Percentiles rank a stretch among this genome's conserved stretches.
These are phyloP conservation scores for Bruguiera gymnorhiza DNA, from an alignment of 345 rosid species.

Conservation along the genomic window DNA sequence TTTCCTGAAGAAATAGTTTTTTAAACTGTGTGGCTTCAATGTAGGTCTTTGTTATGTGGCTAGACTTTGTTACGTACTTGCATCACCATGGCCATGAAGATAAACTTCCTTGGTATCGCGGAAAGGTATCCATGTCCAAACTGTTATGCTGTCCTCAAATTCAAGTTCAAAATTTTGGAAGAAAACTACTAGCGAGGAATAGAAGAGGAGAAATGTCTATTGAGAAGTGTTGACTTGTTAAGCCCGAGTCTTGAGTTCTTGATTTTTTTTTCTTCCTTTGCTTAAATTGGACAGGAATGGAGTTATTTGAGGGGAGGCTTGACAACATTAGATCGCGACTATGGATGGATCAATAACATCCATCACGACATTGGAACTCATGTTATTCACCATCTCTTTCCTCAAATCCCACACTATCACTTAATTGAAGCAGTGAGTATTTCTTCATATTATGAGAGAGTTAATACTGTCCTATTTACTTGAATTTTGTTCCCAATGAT, in stretches of 20 bases:
- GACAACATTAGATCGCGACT: slow-evolving; percentile 78
- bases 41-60: slow-evolving; percentile 72
- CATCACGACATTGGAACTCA: slow-evolving; percentile 94
- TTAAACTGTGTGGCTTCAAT: not conserved
- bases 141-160: not conserved
- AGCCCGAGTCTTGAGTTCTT: not conserved
- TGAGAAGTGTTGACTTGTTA: not conserved
- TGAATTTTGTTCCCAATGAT: not conserved
- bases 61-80: slow-evolving; percentile 79
- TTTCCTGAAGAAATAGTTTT: not conserved
- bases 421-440: slow-evolving; percentile 69
- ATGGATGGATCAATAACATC: slow-evolving; percentile 64
- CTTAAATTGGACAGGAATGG: slow-evolving; percentile 56
- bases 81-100: slow-evolving; percentile 86
- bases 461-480: not conserved
- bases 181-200: not conserved
- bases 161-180: not conserved
- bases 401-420: slow-evolving; percentile 88
- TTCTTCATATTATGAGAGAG: too few relatives aligned
- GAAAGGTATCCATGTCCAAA: slow-evolving; percentile 51
- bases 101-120: slow-evolving; percentile 89
- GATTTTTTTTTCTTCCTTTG: too few relatives aligned
- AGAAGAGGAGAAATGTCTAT: not conserved
- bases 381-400: slow-evolving; percentile 85
- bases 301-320: slow-evolving; percentile 82